These are phyloP conservation scores for Tricholoma sp. DNA, from an alignment of 768 basidiomycete species.

Conservation along the genomic window DNA sequence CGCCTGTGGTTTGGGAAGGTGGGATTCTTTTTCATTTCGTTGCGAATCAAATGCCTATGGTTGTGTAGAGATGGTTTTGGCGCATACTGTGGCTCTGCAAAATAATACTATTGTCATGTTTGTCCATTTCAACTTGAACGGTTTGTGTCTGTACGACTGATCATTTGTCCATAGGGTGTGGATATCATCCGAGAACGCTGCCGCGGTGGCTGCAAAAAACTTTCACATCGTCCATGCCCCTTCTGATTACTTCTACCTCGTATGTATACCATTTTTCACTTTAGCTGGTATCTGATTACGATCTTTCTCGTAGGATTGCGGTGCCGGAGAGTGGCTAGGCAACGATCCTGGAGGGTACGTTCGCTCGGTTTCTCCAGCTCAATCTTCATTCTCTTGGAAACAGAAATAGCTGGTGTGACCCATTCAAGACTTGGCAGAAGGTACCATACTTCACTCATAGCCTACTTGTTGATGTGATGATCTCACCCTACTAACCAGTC, in stretches of 20 bases:
- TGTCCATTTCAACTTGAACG: conserved; percentile 15
- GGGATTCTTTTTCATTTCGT: conserved; percentile 2
- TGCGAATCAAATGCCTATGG: conserved; percentile 5
- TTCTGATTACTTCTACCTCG: conserved; percentile 78
- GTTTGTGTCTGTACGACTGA: not conserved
- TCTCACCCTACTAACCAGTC: conserved; percentile 22
- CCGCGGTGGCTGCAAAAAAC: conserved; percentile 51
- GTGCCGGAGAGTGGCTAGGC: conserved; percentile 67
- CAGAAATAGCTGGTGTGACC: conserved; percentile 69
- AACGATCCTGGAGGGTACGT: conserved; percentile 36
- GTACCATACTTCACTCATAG: conserved; percentile 22
- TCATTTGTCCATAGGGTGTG: conserved; percentile 45
- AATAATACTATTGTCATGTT: conserved; percentile 55
- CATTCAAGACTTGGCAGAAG: conserved; percentile 78
- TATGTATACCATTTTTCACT: conserved; percentile 2
- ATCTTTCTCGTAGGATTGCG: conserved; percentile 47
- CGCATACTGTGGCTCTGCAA: conserved; percentile 37
- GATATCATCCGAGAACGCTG: conserved; percentile 60
- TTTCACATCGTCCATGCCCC: conserved; percentile 63
- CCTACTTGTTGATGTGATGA: not conserved
- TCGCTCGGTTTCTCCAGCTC: not conserved
- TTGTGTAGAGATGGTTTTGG: conserved; percentile 59
- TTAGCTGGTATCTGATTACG: conserved; percentile 10
- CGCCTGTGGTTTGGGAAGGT: conserved; percentile 80
- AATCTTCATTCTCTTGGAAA: not conserved